phyloP scores from a whole-genome alignment of 495 filamentous ascomycete species.

The Friedmanniomyces simplex region DNA sequence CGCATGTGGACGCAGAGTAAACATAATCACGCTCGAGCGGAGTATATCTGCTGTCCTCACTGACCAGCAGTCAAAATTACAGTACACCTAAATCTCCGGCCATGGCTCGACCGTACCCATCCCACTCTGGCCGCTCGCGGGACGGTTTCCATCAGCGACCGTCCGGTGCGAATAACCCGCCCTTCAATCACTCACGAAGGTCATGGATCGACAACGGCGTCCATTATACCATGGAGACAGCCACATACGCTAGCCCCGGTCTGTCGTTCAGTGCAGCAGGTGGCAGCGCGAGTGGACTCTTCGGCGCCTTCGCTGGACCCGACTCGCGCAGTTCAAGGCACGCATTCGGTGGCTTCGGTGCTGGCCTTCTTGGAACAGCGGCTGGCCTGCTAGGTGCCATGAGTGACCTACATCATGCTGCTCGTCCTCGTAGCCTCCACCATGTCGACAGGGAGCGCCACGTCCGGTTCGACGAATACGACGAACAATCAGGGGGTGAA shows the following conservation, averaged over 20 bases:
- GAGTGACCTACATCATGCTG: background rate
- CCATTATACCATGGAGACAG: constrained; percentile 7
- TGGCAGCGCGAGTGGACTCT: background rate
- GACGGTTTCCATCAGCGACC: background rate
- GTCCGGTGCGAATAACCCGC: background rate
- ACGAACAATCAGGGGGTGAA: background rate
- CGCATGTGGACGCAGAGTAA: no score
- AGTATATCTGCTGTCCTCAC: no score
- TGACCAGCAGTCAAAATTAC: background rate
- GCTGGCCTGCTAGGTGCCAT: background rate
- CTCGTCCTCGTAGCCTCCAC: background rate
- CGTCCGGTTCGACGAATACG: background rate
- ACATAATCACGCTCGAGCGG: no score
- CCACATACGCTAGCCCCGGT: constrained; percentile 4
- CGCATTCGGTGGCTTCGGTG: background rate
- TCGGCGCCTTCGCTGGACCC: background rate
- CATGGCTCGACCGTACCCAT: constrained; percentile 1
- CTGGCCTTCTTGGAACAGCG: background rate
- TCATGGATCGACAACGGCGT: constrained; percentile 15
- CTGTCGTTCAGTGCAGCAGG: constrained; percentile 3
- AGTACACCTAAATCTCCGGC: background rate
- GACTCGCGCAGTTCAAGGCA: background rate
- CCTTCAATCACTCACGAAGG: background rate
- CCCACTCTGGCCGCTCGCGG: background rate
- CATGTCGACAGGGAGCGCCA: background rate